Evolutionary conservation across 139 green algal species (phyloP).

Genomic region (Chlorella sp.): DNA sequence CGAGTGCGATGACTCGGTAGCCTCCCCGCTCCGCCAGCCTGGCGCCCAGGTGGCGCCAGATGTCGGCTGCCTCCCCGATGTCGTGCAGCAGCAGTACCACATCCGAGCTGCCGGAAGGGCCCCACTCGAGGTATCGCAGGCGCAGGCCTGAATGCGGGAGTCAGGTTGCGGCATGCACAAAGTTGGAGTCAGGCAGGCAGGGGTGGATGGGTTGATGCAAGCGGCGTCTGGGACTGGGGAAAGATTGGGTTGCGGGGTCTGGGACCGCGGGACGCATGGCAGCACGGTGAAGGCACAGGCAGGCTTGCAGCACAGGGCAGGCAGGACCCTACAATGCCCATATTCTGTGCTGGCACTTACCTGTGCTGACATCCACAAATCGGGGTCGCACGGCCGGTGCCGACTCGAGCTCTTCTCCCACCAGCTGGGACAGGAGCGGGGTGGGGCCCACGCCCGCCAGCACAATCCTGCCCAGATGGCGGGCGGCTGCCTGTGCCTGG

Average conservation of each 20-base stretch:
- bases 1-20: conserved; percentile 43
- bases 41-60: conserved; percentile 38
- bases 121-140: conserved; percentile 47
- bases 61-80: conserved; percentile 13
- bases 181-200: too few relatives aligned
- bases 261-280: neutral
- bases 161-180: too few relatives aligned
- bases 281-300: neutral
- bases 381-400: neutral
- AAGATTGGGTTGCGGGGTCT: neutral
- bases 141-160: conserved; percentile 38
- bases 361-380: conserved; percentile 46
- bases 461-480: neutral
- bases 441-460: neutral
- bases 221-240: neutral
- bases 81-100: conserved; percentile 56
- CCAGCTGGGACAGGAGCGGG: neutral
- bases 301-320: neutral
- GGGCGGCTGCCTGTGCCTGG: neutral
- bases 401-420: neutral
- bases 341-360: neutral
- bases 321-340: too few relatives aligned
- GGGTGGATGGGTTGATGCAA: neutral
- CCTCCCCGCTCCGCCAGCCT: conserved; percentile 36
- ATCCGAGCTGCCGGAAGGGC: conserved; percentile 1